Evolutionary conservation across 2,329 filamentous ascomycete genomes (phyloP).

Genomic region (Fusarium setosum): DNA sequence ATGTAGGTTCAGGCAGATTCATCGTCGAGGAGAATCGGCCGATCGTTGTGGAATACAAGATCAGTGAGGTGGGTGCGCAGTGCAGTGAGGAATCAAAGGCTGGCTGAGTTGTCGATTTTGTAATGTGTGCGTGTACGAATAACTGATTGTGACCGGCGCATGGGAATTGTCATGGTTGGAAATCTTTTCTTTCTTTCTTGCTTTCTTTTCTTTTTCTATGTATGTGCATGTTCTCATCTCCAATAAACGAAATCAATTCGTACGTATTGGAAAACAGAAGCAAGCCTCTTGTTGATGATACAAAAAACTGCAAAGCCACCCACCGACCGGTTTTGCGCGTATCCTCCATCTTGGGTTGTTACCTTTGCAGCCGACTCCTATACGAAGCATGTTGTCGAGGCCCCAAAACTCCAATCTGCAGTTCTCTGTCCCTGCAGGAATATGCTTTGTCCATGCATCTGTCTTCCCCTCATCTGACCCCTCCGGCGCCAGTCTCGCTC

Average conservation of each 20-base stretch:
- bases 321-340: constrained; percentile 15
- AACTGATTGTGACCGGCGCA: background rate
- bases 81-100: constrained; percentile 25
- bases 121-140: background rate
- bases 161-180: background rate
- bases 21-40: constrained; percentile 48
- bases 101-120: constrained; percentile 5
- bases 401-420: constrained; percentile 39
- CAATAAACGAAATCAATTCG: constrained; percentile 37
- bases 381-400: constrained; percentile 25
- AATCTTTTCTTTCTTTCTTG: constrained; percentile 2
- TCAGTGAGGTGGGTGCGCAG: constrained; percentile 51
- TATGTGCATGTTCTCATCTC: constrained; percentile 6
- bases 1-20: constrained; percentile 55
- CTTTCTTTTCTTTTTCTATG: background rate
- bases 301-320: constrained; percentile 20
- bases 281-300: constrained; percentile 27
- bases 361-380: constrained; percentile 26
- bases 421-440: constrained; percentile 33
- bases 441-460: constrained; percentile 29
- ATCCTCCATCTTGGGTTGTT: constrained; percentile 14
- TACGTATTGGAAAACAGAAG: constrained; percentile 28
- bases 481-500: constrained; percentile 20
- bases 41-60: constrained; percentile 55
- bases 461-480: constrained; percentile 1